Percentiles rank a stretch among this genome's conserved stretches.
These are phyloP conservation scores for Lithocarpus polystachyus DNA, from an alignment of 306 rosid species.

Conservation along the genomic window DNA sequence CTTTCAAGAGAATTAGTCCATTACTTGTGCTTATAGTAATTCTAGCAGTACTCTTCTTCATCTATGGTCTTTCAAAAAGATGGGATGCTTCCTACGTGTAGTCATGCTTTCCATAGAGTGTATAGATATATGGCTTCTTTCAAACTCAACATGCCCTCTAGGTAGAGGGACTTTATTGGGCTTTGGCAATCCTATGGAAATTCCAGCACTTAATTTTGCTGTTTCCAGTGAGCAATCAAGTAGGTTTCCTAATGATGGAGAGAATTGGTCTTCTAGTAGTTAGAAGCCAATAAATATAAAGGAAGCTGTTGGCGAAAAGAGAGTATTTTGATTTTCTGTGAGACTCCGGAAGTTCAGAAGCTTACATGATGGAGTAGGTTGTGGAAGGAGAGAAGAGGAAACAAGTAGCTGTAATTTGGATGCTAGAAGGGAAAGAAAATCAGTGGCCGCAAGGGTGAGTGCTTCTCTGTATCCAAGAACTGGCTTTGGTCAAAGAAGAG, in stretches of 20 bases:
- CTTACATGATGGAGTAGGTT: conserved; percentile 18
- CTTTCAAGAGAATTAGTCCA: conserved; percentile 60
- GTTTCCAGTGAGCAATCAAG: conserved; percentile 26
- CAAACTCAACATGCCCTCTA: conserved; percentile 89
- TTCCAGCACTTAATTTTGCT: conserved; percentile 23
- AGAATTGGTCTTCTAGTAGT: conserved; percentile 22
- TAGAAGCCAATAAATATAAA: conserved; percentile 24
- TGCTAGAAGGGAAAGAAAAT: conserved; percentile 69
- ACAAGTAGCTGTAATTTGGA: conserved; percentile 42
- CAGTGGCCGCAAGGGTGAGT: conserved; percentile 46
- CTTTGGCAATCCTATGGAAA: conserved; percentile 27
- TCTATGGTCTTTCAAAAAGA: conserved; percentile 35
- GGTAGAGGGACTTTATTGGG: conserved; percentile 55
- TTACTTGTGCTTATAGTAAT: conserved; percentile 56
- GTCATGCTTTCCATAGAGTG: conserved; percentile 85
- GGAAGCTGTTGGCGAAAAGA: conserved; percentile 36
- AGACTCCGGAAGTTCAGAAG: conserved; percentile 79
- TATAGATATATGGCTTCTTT: conserved; percentile 85
- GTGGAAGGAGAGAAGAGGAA: conserved; percentile 30
- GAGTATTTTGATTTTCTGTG: conserved; percentile 68
- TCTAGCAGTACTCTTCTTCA: conserved; percentile 64
- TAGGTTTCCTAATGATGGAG: conserved; percentile 30
- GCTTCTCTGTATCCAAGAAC: conserved; percentile 89
- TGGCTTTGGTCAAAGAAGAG: conserved; percentile 83
- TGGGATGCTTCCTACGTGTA: conserved; percentile 64